Evolutionary conservation across 78 protist genomes (phyloP).

Genomic region (Planoprotostelium fungivorum): DNA sequence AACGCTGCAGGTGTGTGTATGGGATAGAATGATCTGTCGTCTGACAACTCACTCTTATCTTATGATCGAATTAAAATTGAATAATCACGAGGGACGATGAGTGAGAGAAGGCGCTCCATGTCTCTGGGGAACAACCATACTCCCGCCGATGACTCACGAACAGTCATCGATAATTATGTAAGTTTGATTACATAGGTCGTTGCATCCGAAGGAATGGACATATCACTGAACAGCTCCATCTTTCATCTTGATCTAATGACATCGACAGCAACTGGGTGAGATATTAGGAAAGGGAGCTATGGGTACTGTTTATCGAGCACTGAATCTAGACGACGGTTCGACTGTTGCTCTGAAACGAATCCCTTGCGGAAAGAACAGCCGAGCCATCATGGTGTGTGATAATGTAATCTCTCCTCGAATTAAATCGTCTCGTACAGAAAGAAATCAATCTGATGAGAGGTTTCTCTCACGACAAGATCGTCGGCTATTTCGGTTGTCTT

Average conservation of each 20-base stretch:
- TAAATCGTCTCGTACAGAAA: not conserved
- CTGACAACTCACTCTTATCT: too few species aligned
- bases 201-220: too few species aligned
- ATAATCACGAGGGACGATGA: too few species aligned
- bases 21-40: too few species aligned
- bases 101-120: too few species aligned
- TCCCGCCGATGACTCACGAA: not conserved
- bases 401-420: not conserved
- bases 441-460: not conserved
- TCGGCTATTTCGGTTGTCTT: constrained; percentile 32
- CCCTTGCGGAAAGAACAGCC: not conserved
- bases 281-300: not conserved
- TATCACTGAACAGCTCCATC: too few species aligned
- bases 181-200: not conserved
- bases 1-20: too few species aligned
- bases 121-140: too few species aligned
- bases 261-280: not conserved
- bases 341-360: not conserved
- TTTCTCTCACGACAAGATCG: constrained; percentile 50
- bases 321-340: not conserved
- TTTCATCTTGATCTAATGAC: not conserved
- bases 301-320: not conserved
- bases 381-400: not conserved
- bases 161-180: not conserved
- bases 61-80: too few species aligned